Evolutionary conservation across 106 monocot genomes (phyloP), one percentile per base, ranked within the genome.

Genomic region (Dendrobium nobile): DNA sequence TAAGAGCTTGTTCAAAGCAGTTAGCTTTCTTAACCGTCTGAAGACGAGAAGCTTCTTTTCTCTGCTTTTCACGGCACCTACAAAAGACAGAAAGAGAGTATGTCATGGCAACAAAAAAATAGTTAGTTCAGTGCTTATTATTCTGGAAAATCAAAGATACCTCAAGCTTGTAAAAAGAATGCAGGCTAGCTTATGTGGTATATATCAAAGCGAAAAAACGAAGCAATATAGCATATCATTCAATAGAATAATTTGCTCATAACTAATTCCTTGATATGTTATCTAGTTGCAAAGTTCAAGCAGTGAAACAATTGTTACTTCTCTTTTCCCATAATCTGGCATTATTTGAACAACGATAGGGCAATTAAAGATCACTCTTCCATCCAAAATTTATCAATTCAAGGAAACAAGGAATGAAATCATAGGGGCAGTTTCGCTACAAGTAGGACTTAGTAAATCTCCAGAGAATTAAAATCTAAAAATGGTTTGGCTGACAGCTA

Each of bases 21-120:
- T 92, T 67, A 97, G 77, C 79, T 97, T 94, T 78, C 92, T 77
- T 97, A 61, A 97, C 96, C 0, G 94, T 81, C 82, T 92, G 96
- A 77, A 97, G 90, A 45, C 96, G 87, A 42, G 92, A 92, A 81
- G 94, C 77, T 79, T 97, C 96, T 73, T 94, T 97, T 72, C 92
- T 83, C 79, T 97, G 96, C 84, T 97, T 97, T 70, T 97, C 96
- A 65, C 96, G 94, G 79, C 96, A 97, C 83, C 93, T 93, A 75
- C 3, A 70, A 7, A 47, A 47, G 7, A 75, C 6, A 11, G 16
- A 17, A 5, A 41, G 15, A 13, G 16, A 54, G 72, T 28, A 65
- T 4, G 43, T 76, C 2, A 4, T 3, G n/a, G 75, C 7, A 31
- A 2, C 0, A 41, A 7, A 41, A 51, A 1, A 41, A n/a, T n/a